Percentiles rank a stretch among this genome's conserved stretches.
Conservation (phyloP, 495 filamentous ascomycete genomes). For the Endocarpon pusillum region DNA sequence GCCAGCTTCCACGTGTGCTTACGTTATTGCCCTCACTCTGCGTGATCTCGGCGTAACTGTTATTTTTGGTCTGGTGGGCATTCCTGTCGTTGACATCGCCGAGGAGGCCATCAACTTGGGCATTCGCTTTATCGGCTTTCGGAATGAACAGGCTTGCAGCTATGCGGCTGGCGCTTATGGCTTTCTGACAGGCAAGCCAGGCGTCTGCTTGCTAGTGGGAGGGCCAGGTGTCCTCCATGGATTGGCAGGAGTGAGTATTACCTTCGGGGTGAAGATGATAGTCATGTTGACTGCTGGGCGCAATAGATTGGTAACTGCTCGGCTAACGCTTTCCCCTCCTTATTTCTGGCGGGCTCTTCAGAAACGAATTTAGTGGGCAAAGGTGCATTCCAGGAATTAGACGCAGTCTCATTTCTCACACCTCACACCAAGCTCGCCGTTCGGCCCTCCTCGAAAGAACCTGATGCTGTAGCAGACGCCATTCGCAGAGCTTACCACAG, state of each 20-base stretch:
- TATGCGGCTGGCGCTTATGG: slow-evolving; percentile 50
- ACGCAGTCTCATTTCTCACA: slow-evolving; percentile 37
- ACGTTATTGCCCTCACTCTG: slow-evolving; percentile 39
- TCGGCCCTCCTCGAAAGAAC: slow-evolving; percentile 29
- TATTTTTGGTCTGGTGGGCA: slow-evolving; percentile 49
- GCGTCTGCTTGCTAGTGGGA: slow-evolving; percentile 46
- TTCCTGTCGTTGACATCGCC: slow-evolving; percentile 47
- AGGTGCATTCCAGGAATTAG: slow-evolving; percentile 46
- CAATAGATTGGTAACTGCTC: slow-evolving; percentile 39
- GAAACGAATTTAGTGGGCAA: slow-evolving; percentile 36
- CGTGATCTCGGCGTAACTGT: slow-evolving; percentile 37
- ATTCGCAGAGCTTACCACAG: slow-evolving; percentile 37
- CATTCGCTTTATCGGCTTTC: slow-evolving; percentile 47
- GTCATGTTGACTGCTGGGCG: background rate
- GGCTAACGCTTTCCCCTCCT: slow-evolving; percentile 40
- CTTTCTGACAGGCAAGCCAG: slow-evolving; percentile 43
- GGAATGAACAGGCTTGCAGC: slow-evolving; percentile 48
- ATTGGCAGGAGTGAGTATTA: slow-evolving; percentile 36
- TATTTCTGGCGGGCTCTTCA: slow-evolving; percentile 40
- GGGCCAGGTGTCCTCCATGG: slow-evolving; percentile 49
- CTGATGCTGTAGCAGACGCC: slow-evolving; percentile 30
- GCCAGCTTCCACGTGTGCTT: slow-evolving; percentile 32
- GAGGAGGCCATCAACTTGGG: slow-evolving; percentile 44
- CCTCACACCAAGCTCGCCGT: slow-evolving; percentile 42
- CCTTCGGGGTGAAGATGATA: too few species aligned